Evolutionary conservation across 2,329 filamentous ascomycete species (phyloP).

Genomic region (Magnaporthiopsis rhizophila): DNA sequence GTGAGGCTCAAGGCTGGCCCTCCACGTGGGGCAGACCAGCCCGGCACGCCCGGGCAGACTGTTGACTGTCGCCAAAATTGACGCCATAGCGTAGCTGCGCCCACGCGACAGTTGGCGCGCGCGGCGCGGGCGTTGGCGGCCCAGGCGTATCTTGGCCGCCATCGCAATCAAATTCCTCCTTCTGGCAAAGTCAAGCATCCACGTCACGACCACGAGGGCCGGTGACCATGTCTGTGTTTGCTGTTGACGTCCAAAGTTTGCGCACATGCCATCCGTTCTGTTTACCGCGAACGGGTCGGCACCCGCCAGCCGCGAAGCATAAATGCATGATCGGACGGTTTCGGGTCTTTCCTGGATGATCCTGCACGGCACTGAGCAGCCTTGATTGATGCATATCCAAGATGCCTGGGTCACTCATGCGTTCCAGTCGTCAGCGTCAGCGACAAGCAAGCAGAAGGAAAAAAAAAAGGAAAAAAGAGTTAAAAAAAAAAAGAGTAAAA

Average conservation of each 20-base stretch:
- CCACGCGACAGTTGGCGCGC: not conserved
- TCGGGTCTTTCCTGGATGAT: not conserved
- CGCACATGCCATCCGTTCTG: not conserved
- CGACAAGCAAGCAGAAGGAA: no score
- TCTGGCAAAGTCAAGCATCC: not conserved
- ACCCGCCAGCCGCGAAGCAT: not conserved
- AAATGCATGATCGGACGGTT: not conserved
- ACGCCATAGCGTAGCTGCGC: not conserved
- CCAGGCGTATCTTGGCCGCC: not conserved
- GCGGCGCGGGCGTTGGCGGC: not conserved
- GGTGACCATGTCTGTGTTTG: not conserved
- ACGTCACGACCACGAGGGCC: not conserved
- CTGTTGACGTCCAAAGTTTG: no score
- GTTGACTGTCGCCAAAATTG: not conserved
- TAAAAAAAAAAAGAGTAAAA: no score
- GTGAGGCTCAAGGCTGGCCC: no score
- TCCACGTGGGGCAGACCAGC: not conserved
- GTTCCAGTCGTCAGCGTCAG: no score
- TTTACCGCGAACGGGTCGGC: no score
- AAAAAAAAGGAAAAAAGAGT: no score
- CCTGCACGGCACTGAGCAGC: not conserved
- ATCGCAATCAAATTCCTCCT: not conserved
- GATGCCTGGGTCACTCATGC: not conserved
- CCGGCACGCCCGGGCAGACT: not conserved
- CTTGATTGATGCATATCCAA: not conserved